Conservation (phyloP, 306 rosid species). For the Prinsepia uniflora region DNA sequence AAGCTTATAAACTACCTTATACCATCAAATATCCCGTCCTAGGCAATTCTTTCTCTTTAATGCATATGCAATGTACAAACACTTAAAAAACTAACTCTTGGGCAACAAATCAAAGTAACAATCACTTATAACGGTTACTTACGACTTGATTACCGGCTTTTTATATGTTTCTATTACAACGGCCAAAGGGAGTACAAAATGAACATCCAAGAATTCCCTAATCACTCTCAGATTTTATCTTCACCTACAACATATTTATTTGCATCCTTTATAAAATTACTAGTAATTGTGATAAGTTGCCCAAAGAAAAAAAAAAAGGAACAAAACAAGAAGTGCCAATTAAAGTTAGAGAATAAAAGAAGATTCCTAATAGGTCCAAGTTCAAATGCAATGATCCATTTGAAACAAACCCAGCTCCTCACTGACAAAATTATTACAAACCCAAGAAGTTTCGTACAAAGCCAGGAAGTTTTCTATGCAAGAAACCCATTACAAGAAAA, state of each 20-base stretch:
- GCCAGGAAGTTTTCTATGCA: neutral
- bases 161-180: neutral
- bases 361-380: neutral
- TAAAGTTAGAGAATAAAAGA: neutral
- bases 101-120: neutral
- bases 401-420: neutral
- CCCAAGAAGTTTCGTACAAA: neutral
- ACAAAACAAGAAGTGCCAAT: neutral
- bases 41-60: neutral
- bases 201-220: neutral
- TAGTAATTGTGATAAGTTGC: neutral
- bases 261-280: neutral
- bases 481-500: conserved; percentile 1
- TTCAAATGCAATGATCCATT: conserved; percentile 2
- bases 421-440: neutral
- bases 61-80: neutral
- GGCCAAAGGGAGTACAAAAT: neutral
- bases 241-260: neutral
- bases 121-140: neutral
- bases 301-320: neutral
- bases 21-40: neutral
- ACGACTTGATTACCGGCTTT: neutral
- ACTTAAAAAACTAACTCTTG: neutral
- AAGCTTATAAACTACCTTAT: neutral
- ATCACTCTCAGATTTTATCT: neutral